These are phyloP conservation scores for Astragalus glycyphyllos DNA, from an alignment of 306 rosid genomes.

Conservation along the genomic window DNA sequence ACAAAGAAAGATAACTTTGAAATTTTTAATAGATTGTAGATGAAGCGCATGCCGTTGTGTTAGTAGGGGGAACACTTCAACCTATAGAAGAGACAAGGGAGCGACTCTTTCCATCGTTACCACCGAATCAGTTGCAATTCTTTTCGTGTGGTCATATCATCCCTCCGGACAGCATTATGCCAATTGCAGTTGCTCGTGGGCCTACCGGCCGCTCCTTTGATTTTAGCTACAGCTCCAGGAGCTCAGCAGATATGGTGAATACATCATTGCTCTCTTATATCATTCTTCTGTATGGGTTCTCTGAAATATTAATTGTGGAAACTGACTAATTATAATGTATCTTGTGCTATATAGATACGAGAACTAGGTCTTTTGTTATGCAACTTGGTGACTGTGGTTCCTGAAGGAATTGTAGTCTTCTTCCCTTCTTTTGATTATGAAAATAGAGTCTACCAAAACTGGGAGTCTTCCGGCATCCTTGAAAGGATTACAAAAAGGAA, in stretches of 20 bases:
- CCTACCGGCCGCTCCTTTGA: constrained; percentile 85
- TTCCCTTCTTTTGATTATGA: constrained; percentile 96
- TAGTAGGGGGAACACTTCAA: constrained; percentile 93
- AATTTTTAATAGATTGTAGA: constrained; percentile 69
- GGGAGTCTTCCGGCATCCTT: constrained; percentile 84
- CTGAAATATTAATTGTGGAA: constrained; percentile 19
- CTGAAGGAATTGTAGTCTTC: constrained; percentile 92
- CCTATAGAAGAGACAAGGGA: constrained; percentile 95
- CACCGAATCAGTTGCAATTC: constrained; percentile 66
- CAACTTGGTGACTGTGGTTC: constrained; percentile 77
- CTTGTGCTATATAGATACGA: constrained; percentile 64
- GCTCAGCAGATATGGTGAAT: constrained; percentile 66
- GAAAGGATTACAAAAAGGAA: constrained; percentile 84
- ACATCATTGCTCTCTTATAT: constrained; percentile 30
- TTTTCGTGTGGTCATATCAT: constrained; percentile 92
- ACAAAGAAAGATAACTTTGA: constrained; percentile 33
- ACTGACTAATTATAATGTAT: constrained; percentile 38
- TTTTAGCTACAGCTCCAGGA: constrained; percentile 85
- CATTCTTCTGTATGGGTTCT: constrained; percentile 23
- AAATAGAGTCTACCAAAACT: constrained; percentile 69
- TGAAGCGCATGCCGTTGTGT: constrained; percentile 85
- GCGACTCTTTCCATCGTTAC: constrained; percentile 85
- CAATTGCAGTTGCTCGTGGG: constrained; percentile 82
- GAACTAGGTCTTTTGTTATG: constrained; percentile 86
- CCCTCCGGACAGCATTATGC: constrained; percentile 85